These are phyloP conservation scores for Aspergillus arachidicola DNA, from an alignment of 2,329 filamentous ascomycete genomes.

Conservation along the genomic window DNA sequence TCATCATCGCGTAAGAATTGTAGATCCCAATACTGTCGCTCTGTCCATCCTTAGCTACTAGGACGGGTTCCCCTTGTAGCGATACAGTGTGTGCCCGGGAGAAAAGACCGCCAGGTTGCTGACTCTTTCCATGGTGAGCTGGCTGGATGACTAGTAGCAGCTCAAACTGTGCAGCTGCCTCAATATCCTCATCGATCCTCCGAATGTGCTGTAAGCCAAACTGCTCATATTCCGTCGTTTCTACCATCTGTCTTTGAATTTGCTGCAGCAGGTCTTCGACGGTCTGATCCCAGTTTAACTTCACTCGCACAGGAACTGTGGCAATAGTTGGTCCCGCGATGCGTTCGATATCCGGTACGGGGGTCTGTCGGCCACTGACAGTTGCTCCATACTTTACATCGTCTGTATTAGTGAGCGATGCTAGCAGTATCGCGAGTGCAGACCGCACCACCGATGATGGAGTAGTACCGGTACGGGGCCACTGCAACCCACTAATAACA, in stretches of 20 bases:
- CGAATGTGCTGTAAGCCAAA: conserved; percentile 7
- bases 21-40: not conserved
- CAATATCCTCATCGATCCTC: not conserved
- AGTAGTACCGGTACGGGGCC: conserved; percentile 10
- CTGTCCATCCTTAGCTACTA: not conserved
- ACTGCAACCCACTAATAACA: not conserved
- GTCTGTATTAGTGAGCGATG: conserved; percentile 34
- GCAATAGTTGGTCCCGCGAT: conserved; percentile 45
- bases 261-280: not conserved
- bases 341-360: conserved; percentile 37
- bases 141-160: conserved; percentile 7
- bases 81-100: not conserved
- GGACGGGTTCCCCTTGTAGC: not conserved
- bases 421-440: conserved; percentile 40
- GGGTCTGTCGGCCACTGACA: conserved; percentile 40
- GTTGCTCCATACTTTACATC: conserved; percentile 45
- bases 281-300: not conserved
- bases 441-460: conserved; percentile 36
- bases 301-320: conserved; percentile 22
- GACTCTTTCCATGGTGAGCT: not conserved
- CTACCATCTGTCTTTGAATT: not conserved
- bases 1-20: conserved; percentile 1
- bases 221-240: conserved; percentile 1
- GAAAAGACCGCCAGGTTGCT: not conserved
- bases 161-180: conserved; percentile 1